Evolutionary conservation across 2,329 filamentous ascomycete genomes (phyloP).

Genomic region (Myriosclerotinia scirpicola): DNA sequence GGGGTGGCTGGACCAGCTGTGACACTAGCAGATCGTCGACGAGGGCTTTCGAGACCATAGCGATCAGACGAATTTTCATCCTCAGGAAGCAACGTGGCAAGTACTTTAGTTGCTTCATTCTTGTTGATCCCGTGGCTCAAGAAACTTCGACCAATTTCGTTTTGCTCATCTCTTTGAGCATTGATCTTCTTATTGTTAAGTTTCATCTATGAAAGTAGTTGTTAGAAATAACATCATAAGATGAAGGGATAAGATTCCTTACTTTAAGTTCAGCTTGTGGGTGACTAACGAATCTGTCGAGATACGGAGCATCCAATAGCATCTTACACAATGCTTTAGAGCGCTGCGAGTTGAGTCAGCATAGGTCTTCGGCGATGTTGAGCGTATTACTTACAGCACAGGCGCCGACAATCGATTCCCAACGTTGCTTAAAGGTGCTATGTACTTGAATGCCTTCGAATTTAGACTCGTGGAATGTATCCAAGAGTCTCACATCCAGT

Average conservation of each 20-base stretch:
- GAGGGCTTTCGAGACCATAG: neutral
- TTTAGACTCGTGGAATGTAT: constrained; percentile 25
- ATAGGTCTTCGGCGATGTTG: neutral
- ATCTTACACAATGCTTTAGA: constrained; percentile 36
- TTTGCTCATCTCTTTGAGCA: constrained; percentile 33
- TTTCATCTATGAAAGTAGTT: constrained; percentile 30
- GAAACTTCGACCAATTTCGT: constrained; percentile 31
- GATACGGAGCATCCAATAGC: constrained; percentile 31
- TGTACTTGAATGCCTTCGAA: constrained; percentile 18
- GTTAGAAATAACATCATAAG: neutral
- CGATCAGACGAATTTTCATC: neutral
- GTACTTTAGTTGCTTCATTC: neutral
- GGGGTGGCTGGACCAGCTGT: neutral
- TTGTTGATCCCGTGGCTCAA: constrained; percentile 22
- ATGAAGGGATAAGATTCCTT: constrained; percentile 18
- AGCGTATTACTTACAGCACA: constrained; percentile 25
- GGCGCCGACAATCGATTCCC: constrained; percentile 24
- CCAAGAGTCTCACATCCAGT: constrained; percentile 25
- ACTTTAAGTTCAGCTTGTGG: constrained; percentile 32
- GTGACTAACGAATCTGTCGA: constrained; percentile 27
- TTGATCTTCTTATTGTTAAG: constrained; percentile 36
- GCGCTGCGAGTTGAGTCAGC: neutral
- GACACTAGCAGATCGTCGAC: neutral
- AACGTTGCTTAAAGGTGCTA: constrained; percentile 25
- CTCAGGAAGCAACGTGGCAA: neutral